phyloP scores from a whole-genome alignment of 2,329 filamentous ascomycete species.

The Diaporthe amygdali region DNA sequence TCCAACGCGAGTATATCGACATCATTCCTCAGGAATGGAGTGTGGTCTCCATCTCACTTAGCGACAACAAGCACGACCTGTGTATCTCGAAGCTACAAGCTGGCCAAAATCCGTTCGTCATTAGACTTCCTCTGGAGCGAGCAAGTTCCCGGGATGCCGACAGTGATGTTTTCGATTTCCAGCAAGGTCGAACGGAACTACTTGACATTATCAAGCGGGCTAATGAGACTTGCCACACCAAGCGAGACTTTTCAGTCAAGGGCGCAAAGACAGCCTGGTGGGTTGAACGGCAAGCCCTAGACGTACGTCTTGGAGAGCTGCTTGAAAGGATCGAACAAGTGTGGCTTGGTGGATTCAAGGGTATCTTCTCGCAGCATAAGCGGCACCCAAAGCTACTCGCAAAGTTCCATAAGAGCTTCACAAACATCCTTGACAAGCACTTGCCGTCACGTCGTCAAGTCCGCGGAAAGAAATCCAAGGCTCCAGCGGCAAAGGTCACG shows the following conservation, averaged over 20 bases:
- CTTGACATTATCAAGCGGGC: slow-evolving; percentile 81
- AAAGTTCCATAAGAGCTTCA: slow-evolving; percentile 79
- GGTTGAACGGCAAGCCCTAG: slow-evolving; percentile 81
- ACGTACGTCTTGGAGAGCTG: slow-evolving; percentile 76
- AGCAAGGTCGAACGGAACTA: slow-evolving; percentile 79
- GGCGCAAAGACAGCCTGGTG: slow-evolving; percentile 87
- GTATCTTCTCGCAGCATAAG: slow-evolving; percentile 82
- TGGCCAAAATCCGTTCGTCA: slow-evolving; percentile 78
- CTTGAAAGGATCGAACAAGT: slow-evolving; percentile 87
- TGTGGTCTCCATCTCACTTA: slow-evolving; percentile 83
- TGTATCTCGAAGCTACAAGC: slow-evolving; percentile 86
- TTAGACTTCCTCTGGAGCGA: slow-evolving; percentile 83
- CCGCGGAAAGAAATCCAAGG: slow-evolving; percentile 57
- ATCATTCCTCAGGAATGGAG: slow-evolving; percentile 85
- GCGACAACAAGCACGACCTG: slow-evolving; percentile 81
- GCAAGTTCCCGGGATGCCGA: slow-evolving; percentile 83
- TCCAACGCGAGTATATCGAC: slow-evolving; percentile 83
- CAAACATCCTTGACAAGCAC: slow-evolving; percentile 80
- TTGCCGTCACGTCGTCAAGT: slow-evolving; percentile 80
- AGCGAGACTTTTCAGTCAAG: slow-evolving; percentile 73
- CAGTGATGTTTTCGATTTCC: slow-evolving; percentile 80
- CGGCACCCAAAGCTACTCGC: slow-evolving; percentile 68
- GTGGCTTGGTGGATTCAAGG: slow-evolving; percentile 94
- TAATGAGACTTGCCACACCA: slow-evolving; percentile 81
- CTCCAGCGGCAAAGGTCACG: slow-evolving; percentile 45